Conservation (phyloP, 306 rosid species). For the Begonia fuchsioides region DNA sequence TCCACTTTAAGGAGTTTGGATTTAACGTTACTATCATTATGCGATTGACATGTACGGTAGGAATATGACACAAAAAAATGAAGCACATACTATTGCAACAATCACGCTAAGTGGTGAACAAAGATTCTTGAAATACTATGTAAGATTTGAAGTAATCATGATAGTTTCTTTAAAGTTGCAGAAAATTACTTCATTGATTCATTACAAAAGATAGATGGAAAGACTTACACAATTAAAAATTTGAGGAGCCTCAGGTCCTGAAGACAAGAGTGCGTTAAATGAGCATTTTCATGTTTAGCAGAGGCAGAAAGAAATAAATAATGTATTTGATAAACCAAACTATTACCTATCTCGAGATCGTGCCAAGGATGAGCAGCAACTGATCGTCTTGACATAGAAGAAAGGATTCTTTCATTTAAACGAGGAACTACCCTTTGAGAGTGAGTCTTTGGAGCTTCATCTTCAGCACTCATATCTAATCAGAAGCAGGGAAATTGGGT, state of each 20-base stretch:
- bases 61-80: no score
- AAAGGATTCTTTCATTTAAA: constrained; percentile 80
- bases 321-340: neutral
- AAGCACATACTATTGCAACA: no score
- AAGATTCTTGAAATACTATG: no score
- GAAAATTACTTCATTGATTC: no score
- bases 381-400: constrained; percentile 69
- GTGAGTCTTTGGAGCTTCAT: neutral
- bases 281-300: no score
- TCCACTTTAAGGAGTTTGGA: neutral
- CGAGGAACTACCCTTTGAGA: constrained; percentile 25
- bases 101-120: no score
- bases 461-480: constrained; percentile 1
- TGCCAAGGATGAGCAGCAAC: constrained; percentile 96
- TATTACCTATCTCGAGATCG: constrained; percentile 83
- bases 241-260: constrained; percentile 77
- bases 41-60: no score
- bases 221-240: constrained; percentile 67
- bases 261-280: constrained; percentile 3
- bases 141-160: no score
- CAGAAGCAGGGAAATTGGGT: no score
- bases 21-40: neutral
- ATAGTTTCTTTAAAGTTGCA: no score
- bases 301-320: no score
- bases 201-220: neutral